Conservation (phyloP, 1,284 basidiomycete genomes). For the Sphaerobolus stellatus region DNA sequence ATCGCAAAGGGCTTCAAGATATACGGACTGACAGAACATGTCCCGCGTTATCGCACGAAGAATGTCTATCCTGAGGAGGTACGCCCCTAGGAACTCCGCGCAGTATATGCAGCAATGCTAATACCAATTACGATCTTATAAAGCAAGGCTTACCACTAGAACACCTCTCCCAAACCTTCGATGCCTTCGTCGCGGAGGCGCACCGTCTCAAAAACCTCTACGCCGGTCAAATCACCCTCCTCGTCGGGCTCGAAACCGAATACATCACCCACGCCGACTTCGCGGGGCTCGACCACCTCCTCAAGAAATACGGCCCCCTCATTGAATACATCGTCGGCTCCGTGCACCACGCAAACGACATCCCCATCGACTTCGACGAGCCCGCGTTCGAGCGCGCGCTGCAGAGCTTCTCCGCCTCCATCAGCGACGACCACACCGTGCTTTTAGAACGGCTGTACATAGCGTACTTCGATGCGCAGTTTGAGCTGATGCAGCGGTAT, state of each 20-base stretch:
- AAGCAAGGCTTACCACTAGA: constrained; percentile 51
- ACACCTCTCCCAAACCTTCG: constrained; percentile 59
- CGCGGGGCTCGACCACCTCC: constrained; percentile 51
- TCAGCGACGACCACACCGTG: constrained; percentile 11
- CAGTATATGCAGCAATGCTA: constrained; percentile 11
- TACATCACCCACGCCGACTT: constrained; percentile 74
- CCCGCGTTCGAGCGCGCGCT: constrained; percentile 67
- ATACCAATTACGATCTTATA: constrained; percentile 6
- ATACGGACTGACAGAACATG: constrained; percentile 93
- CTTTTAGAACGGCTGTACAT: constrained; percentile 53
- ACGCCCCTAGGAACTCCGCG: constrained; percentile 26
- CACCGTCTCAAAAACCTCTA: constrained; percentile 66
- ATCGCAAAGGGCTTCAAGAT: constrained; percentile 75
- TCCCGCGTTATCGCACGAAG: constrained; percentile 75
- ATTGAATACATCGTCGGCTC: constrained; percentile 94
- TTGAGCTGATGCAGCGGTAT: constrained; percentile 63
- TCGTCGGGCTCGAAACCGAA: constrained; percentile 95
- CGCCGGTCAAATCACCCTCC: constrained; percentile 63
- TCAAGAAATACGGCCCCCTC: constrained; percentile 42
- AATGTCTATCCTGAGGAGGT: constrained; percentile 98
- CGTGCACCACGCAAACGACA: constrained; percentile 85
- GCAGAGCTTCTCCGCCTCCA: constrained; percentile 37
- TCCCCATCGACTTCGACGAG: constrained; percentile 93
- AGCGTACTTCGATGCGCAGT: constrained; percentile 84
- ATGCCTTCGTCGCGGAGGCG: constrained; percentile 72